Evolutionary conservation across 1,284 basidiomycete species (phyloP), one percentile per base, ranked within the genome.

Genomic region (Fomitiporia mediterranea): DNA sequence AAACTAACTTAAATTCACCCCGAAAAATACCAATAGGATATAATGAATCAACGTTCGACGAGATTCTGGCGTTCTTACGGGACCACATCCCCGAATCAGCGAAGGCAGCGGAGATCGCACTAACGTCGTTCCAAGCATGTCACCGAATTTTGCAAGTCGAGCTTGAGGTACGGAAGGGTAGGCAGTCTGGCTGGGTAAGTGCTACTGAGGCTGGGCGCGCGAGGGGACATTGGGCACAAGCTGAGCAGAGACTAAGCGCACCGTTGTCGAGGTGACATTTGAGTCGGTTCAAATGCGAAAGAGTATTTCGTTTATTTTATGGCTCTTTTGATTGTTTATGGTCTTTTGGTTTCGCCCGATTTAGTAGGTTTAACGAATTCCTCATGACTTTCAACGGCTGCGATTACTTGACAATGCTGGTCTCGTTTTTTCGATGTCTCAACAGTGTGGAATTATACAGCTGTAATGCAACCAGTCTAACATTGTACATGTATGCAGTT

Each of bases 1-100:
- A 15, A 2, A 9, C 19, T 2, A 19, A 19, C 11, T 28, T 25
- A 5, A 11, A n/a, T 17, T 13, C 28, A 8, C 39, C 15, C 21
- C 19, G 11, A 13, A 9, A 27, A 21, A 25, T 21, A 6, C 21
- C 5, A 5, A 11, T 25, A 56, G 55, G 42, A 34, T 56, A 56
- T n/a, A 51, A 34, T 39, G 50, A 51, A 23, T 46, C 55, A 25
- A 57, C 55, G 19, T 57, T 57, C 43, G 50, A 57, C 32, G 43
- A 57, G 28, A 57, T 57, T 5, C 40, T 57, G 9, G 37, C 48
- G 32, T 53, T 57, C 27, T 32, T 57, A 23, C 49, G 55, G 7
- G 35, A 51, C n/a, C 55, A 57, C 42, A 34, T 57, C 19, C 55
- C 55, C 2, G 55, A 57, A 37, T 57, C 55, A 15, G 55, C 55